phyloP scores from a whole-genome alignment of 2,329 filamentous ascomycete genomes.

The Pseudogymnoascus sp. region DNA sequence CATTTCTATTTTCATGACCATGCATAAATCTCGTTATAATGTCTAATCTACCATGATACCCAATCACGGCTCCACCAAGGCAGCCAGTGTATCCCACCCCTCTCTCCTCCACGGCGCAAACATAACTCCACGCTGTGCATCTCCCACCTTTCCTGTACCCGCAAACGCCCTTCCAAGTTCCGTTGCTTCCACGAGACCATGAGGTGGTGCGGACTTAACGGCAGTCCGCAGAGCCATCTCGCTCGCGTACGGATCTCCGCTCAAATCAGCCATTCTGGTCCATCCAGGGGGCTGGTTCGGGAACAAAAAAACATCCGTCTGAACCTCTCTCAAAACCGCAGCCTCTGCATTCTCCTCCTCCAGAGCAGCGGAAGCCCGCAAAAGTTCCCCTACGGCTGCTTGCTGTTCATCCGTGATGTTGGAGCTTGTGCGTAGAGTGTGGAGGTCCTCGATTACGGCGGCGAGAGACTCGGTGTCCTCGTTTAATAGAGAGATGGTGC shows the following conservation, averaged over 20 bases:
- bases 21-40: neutral
- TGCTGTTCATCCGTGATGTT: slow-evolving; percentile 57
- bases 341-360: slow-evolving; percentile 44
- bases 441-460: slow-evolving; percentile 72
- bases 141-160: slow-evolving; percentile 60
- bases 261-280: slow-evolving; percentile 61
- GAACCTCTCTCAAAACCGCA: slow-evolving; percentile 56
- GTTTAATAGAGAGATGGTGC: slow-evolving; percentile 76
- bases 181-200: slow-evolving; percentile 57
- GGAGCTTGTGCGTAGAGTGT: slow-evolving; percentile 61
- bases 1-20: neutral
- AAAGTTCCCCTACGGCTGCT: slow-evolving; percentile 62
- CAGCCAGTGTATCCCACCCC: slow-evolving; percentile 24
- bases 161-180: slow-evolving; percentile 69
- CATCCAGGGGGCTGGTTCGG: slow-evolving; percentile 76
- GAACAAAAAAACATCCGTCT: slow-evolving; percentile 71
- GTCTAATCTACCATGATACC: neutral
- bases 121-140: slow-evolving; percentile 71
- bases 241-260: slow-evolving; percentile 42
- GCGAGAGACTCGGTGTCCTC: slow-evolving; percentile 71
- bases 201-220: slow-evolving; percentile 63
- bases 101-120: slow-evolving; percentile 65
- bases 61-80: slow-evolving; percentile 1
- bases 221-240: slow-evolving; percentile 82
- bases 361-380: slow-evolving; percentile 65